Evolutionary conservation across 305 asterid species (phyloP).

Genomic region (Solanum chacoense): DNA sequence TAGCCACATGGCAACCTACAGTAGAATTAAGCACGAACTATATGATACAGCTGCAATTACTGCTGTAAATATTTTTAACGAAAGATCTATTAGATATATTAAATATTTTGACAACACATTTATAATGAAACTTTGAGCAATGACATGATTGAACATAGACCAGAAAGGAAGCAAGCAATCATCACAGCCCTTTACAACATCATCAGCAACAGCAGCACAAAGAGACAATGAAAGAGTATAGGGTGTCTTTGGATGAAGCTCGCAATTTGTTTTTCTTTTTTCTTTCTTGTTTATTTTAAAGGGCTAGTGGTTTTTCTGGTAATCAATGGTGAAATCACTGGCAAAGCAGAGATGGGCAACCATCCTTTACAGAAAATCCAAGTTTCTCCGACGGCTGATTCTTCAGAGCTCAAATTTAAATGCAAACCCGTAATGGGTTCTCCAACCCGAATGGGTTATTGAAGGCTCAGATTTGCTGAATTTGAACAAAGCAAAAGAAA

Average conservation of each 20-base stretch:
- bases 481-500: background rate
- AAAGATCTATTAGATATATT: background rate
- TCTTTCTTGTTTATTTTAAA: background rate
- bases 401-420: background rate
- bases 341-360: constrained; percentile 17
- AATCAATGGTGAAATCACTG: background rate
- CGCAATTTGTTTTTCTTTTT: background rate
- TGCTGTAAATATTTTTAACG: background rate
- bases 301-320: background rate
- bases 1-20: background rate
- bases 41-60: background rate
- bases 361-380: constrained; percentile 4
- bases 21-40: background rate
- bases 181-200: background rate
- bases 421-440: background rate
- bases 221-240: background rate
- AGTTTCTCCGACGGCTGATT: background rate
- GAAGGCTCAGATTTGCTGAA: background rate
- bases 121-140: background rate
- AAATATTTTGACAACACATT: background rate
- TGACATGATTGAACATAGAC: background rate
- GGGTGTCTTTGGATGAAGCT: background rate
- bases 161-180: background rate
- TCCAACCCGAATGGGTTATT: background rate
- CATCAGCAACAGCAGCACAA: background rate